A percentile compares a stretch with the other conserved stretches of the same genome.
phyloP scores from a whole-genome alignment of 2,329 filamentous ascomycete species.

The Cladosporium sp. region DNA sequence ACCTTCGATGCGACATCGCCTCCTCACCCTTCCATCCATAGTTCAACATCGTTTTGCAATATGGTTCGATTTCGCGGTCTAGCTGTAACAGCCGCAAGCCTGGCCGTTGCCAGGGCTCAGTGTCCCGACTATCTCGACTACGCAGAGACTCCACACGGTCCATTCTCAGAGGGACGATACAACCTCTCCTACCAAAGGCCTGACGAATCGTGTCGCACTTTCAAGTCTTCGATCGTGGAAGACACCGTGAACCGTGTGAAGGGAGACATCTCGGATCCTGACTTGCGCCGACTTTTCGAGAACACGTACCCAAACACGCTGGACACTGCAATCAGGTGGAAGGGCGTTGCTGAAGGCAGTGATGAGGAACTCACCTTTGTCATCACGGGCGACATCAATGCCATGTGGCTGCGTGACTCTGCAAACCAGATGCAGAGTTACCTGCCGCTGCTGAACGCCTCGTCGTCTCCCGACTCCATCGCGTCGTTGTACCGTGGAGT shows the following conservation, averaged over 20 bases:
- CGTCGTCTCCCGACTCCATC: slow-evolving; percentile 53
- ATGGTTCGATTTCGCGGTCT: neutral
- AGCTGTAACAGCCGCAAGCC: neutral
- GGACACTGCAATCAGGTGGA: slow-evolving; percentile 69
- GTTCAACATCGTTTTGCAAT: neutral
- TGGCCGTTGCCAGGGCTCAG: slow-evolving; percentile 6
- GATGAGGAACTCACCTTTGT: slow-evolving; percentile 61
- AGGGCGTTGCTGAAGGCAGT: slow-evolving; percentile 53
- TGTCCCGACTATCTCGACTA: slow-evolving; percentile 45
- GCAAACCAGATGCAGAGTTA: slow-evolving; percentile 71
- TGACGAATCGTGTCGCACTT: slow-evolving; percentile 42
- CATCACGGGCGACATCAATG: slow-evolving; percentile 53
- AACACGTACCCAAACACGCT: slow-evolving; percentile 73
- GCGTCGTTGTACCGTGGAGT: slow-evolving; percentile 66
- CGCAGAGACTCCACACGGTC: slow-evolving; percentile 37
- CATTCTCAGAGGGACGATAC: slow-evolving; percentile 41
- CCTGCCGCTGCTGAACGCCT: slow-evolving; percentile 55
- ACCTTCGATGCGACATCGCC: neutral
- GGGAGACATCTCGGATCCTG: slow-evolving; percentile 44
- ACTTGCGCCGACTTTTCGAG: slow-evolving; percentile 66
- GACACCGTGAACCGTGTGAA: slow-evolving; percentile 31
- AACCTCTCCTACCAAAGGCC: slow-evolving; percentile 45
- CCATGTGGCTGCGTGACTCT: slow-evolving; percentile 52
- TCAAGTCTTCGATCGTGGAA: slow-evolving; percentile 43
- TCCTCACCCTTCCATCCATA: too few species aligned